Conservation (phyloP, 1,139 yeast genomes). For the Hyphopichia fennica region DNA sequence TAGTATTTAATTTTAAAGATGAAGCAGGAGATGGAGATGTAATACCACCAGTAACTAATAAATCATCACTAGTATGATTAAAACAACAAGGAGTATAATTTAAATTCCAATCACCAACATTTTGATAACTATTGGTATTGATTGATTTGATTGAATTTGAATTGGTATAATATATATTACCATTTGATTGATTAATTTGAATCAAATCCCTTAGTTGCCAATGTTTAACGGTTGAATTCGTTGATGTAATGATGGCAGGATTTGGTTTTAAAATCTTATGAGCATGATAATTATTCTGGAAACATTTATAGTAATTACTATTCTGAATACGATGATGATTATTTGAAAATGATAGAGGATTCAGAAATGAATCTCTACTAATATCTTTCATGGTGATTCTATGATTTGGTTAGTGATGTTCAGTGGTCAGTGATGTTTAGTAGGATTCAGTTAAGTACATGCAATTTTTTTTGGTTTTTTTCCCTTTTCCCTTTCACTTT, state of each 20-base stretch:
- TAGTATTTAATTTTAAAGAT: constrained; percentile 25
- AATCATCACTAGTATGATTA: constrained; percentile 51
- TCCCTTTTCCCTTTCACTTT: too few species aligned
- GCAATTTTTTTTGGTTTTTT: too few species aligned
- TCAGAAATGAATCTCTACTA: background rate
- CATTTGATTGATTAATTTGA: constrained; percentile 36
- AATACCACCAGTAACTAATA: constrained; percentile 77
- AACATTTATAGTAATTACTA: constrained; percentile 32
- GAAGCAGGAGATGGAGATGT: constrained; percentile 21
- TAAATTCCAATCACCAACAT: constrained; percentile 22
- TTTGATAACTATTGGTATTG: background rate
- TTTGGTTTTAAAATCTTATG: constrained; percentile 38
- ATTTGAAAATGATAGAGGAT: background rate
- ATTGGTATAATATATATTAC: constrained; percentile 34
- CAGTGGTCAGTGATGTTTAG: too few species aligned
- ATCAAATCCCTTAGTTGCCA: constrained; percentile 88
- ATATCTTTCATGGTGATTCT: background rate
- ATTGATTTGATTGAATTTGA: constrained; percentile 23
- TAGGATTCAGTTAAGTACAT: too few species aligned
- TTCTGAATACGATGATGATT: constrained; percentile 5
- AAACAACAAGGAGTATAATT: constrained; percentile 67
- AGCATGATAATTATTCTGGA: constrained; percentile 48
- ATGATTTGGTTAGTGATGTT: too few species aligned
- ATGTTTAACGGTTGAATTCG: constrained; percentile 52
- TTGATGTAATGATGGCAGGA: constrained; percentile 35